These are phyloP conservation scores for Kwoniella europaea DNA, from an alignment of 768 basidiomycete genomes.

Conservation along the genomic window DNA sequence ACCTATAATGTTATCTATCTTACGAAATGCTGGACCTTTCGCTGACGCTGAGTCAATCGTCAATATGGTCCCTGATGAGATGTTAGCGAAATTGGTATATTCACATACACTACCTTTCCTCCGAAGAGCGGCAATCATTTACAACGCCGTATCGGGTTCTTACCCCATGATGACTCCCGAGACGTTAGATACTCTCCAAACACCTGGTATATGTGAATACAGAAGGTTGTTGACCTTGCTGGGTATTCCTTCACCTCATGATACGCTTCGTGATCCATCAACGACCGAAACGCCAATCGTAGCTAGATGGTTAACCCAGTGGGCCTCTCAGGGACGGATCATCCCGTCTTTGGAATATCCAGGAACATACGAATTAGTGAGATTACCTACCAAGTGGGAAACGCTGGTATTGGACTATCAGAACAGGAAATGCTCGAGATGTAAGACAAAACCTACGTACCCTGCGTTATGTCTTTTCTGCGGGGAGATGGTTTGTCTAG, in stretches of 20 bases:
- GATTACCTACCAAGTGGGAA: constrained; percentile 81
- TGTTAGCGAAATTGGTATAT: constrained; percentile 84
- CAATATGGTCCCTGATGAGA: constrained; percentile 72
- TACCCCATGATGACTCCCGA: constrained; percentile 35
- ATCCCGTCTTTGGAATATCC: constrained; percentile 81
- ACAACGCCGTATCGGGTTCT: constrained; percentile 65
- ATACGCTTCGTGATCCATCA: constrained; percentile 52
- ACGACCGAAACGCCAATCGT: constrained; percentile 60
- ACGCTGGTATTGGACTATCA: constrained; percentile 77
- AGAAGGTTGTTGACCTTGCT: constrained; percentile 74
- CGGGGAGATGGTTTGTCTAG: constrained; percentile 83
- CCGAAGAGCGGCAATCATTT: constrained; percentile 81
- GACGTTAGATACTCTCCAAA: constrained; percentile 57
- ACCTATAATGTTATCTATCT: constrained; percentile 39
- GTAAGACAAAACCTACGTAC: constrained; percentile 77
- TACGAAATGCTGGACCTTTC: constrained; percentile 46
- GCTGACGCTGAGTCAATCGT: constrained; percentile 60
- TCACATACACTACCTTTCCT: constrained; percentile 90
- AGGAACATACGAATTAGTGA: constrained; percentile 76
- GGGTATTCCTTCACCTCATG: constrained; percentile 76
- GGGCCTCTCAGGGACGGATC: constrained; percentile 77
- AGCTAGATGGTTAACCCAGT: constrained; percentile 87
- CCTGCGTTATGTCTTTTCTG: constrained; percentile 92
- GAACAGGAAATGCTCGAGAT: constrained; percentile 73
- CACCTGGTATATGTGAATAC: constrained; percentile 68